Evolutionary conservation across 2,329 filamentous ascomycete genomes (phyloP).

Genomic region (Pestalotiopsis sp.): DNA sequence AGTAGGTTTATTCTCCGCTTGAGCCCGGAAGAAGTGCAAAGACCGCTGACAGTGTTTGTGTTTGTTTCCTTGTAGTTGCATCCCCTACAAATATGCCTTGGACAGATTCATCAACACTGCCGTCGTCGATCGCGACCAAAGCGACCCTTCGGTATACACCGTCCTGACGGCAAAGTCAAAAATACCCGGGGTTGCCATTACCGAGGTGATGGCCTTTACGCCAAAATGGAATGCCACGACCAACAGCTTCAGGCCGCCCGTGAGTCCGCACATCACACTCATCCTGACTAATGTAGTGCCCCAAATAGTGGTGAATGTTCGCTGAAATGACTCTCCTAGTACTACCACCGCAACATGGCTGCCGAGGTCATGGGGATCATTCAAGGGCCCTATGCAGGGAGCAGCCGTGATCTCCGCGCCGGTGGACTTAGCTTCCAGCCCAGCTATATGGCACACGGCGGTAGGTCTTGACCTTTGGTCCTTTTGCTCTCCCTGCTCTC

Average conservation of each 20-base stretch:
- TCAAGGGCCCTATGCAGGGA: slow-evolving; percentile 31
- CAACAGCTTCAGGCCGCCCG: slow-evolving; percentile 58
- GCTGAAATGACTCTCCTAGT: slow-evolving; percentile 29
- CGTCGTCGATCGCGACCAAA: slow-evolving; percentile 61
- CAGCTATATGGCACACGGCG: slow-evolving; percentile 32
- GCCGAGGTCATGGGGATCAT: slow-evolving; percentile 53
- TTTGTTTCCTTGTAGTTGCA: slow-evolving; percentile 12
- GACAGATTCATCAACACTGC: slow-evolving; percentile 60
- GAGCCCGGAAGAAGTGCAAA: neutral
- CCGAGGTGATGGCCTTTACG: slow-evolving; percentile 67
- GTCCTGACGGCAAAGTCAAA: slow-evolving; percentile 61
- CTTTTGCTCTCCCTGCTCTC: too few relatives aligned
- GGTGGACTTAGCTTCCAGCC: slow-evolving; percentile 33
- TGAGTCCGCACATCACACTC: slow-evolving; percentile 10
- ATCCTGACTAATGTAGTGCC: too few relatives aligned
- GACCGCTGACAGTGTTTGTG: slow-evolving; percentile 2
- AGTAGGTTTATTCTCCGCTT: slow-evolving; percentile 45
- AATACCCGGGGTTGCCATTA: slow-evolving; percentile 53
- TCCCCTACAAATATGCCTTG: slow-evolving; percentile 52
- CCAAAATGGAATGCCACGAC: slow-evolving; percentile 63
- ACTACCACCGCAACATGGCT: slow-evolving; percentile 61
- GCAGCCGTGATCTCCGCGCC: slow-evolving; percentile 28
- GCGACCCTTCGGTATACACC: slow-evolving; percentile 64
- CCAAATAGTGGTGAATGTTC: neutral
- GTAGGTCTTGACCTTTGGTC: neutral